Conservation (phyloP, 371 early-diverging fungal species). For the Apophysomyces variabilis region DNA sequence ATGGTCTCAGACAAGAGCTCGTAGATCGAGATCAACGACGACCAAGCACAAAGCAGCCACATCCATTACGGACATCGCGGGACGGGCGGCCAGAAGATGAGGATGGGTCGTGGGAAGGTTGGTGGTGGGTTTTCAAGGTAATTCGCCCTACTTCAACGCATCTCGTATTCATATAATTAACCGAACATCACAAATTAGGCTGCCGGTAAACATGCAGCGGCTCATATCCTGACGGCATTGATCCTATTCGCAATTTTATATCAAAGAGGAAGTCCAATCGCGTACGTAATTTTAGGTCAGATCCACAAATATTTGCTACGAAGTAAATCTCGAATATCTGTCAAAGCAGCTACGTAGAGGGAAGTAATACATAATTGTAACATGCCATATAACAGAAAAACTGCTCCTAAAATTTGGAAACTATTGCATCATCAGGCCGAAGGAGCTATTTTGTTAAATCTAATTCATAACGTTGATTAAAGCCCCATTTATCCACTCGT, state of each 20-base stretch:
- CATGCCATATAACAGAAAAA: too few relatives aligned
- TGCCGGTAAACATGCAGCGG: conserved; percentile 44
- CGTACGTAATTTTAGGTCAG: conserved; percentile 34
- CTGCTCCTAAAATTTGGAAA: too few relatives aligned
- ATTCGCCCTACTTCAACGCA: neutral
- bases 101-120: conserved; percentile 35
- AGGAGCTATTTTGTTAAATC: too few relatives aligned
- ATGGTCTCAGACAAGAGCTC: conserved; percentile 45
- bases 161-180: too few relatives aligned
- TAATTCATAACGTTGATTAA: too few relatives aligned
- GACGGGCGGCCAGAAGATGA: conserved; percentile 6
- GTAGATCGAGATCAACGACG: conserved; percentile 24
- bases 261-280: conserved; percentile 40
- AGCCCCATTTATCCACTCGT: too few relatives aligned
- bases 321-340: conserved; percentile 18
- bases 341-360: conserved; percentile 7
- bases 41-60: neutral
- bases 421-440: too few relatives aligned
- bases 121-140: conserved; percentile 53
- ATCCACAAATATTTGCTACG: conserved; percentile 25
- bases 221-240: conserved; percentile 40
- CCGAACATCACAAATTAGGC: conserved; percentile 23
- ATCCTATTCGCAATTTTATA: conserved; percentile 40
- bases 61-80: neutral
- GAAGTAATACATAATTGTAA: neutral